A percentile compares a stretch with the other conserved stretches of the same genome.
Conservation (phyloP, 768 basidiomycete genomes). For the Lactarius vividus region DNA sequence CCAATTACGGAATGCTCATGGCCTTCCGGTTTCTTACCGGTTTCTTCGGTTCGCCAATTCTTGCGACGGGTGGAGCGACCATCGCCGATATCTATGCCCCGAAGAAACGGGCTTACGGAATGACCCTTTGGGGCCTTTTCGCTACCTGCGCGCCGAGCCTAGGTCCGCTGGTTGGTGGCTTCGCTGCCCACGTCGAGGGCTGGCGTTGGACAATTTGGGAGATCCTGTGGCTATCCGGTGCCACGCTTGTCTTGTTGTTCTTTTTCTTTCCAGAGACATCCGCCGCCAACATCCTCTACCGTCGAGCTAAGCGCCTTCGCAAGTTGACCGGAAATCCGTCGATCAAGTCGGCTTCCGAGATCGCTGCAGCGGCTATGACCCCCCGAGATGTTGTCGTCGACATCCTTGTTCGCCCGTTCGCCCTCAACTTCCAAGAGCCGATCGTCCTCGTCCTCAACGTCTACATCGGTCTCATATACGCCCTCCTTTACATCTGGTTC, state of each 20-base stretch:
- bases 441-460: conserved; percentile 34
- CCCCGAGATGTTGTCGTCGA: conserved; percentile 28
- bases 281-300: conserved; percentile 33
- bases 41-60: conserved; percentile 36
- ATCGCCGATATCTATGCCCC: conserved; percentile 31
- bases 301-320: conserved; percentile 34
- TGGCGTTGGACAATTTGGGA: conserved; percentile 40
- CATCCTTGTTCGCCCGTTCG: conserved; percentile 35
- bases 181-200: conserved; percentile 34
- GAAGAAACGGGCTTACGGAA: conserved; percentile 31
- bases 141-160: conserved; percentile 34
- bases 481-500: conserved; percentile 37
- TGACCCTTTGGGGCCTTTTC: conserved; percentile 34
- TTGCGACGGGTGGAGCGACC: conserved; percentile 37
- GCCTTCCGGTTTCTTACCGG: conserved; percentile 38
- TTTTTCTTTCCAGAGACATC: conserved; percentile 37
- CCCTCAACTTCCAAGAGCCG: conserved; percentile 35
- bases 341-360: conserved; percentile 33
- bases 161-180: conserved; percentile 37
- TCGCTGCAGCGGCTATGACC: conserved; percentile 28
- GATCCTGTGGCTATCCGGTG: conserved; percentile 36
- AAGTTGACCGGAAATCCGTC: conserved; percentile 34
- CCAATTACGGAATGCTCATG: conserved; percentile 35
- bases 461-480: conserved; percentile 37
- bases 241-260: conserved; percentile 32